phyloP scores from a whole-genome alignment of 148 eudicot species.

The Polygonum aviculare region DNA sequence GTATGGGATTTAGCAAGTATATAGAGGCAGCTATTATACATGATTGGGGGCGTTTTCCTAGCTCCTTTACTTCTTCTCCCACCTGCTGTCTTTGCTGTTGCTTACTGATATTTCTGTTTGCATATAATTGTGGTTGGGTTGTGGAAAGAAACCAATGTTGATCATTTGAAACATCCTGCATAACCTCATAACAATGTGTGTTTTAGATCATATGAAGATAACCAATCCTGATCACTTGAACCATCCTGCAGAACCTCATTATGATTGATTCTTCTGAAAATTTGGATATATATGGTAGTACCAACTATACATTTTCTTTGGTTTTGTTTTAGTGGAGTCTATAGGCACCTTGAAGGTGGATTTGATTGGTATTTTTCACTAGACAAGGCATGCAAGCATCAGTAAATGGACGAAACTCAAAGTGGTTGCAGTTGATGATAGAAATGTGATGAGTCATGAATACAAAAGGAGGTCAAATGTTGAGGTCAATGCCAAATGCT shows the following conservation, averaged over 20 bases:
- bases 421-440: neutral
- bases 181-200: neutral
- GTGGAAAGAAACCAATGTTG: neutral
- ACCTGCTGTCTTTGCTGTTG: neutral
- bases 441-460: neutral
- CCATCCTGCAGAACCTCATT: too few species aligned
- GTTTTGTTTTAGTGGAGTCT: too few species aligned
- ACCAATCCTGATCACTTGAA: neutral
- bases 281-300: too few species aligned
- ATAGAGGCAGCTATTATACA: neutral
- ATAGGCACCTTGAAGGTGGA: too few species aligned
- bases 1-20: too few species aligned
- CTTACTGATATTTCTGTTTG: neutral
- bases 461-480: neutral
- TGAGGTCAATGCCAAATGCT: neutral
- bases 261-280: neutral
- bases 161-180: neutral
- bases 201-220: neutral
- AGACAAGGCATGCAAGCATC: neutral
- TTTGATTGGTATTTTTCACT: too few species aligned
- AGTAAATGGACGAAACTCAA: neutral
- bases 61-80: neutral
- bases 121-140: neutral
- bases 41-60: neutral
- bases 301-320: too few species aligned